Percentiles rank a stretch among this genome's conserved stretches.
Conservation (phyloP, 176 grass and related monocot genomes). For the Phragmites australis region DNA sequence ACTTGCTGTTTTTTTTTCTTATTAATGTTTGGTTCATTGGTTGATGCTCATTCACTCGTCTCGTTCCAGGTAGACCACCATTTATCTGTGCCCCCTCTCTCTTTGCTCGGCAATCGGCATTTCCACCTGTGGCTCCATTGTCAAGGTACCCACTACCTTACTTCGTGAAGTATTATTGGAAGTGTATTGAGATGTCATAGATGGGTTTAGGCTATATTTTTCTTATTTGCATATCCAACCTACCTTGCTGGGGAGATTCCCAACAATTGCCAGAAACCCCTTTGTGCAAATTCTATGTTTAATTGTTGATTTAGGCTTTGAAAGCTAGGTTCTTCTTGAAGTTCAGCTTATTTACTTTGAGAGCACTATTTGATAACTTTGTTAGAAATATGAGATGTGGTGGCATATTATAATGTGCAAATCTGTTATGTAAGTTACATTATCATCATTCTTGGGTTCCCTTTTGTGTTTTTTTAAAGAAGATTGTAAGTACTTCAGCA, state of each 20-base stretch:
- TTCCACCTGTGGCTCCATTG: not conserved
- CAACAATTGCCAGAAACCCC: not conserved
- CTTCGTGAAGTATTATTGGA: not conserved
- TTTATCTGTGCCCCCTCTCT: not conserved
- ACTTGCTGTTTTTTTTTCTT: not conserved
- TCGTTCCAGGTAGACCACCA: not conserved
- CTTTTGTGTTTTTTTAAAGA: not conserved
- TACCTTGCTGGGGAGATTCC: not conserved
- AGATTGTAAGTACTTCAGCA: not conserved
- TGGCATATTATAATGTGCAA: not conserved
- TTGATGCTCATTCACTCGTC: not conserved
- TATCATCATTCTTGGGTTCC: not conserved
- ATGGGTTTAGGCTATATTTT: not conserved
- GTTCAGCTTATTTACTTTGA: not conserved
- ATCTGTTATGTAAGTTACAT: too few species aligned
- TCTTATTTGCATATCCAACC: not conserved
- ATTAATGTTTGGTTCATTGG: not conserved
- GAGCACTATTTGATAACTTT: not conserved
- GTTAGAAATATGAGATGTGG: not conserved
- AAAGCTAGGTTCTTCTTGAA: not conserved
- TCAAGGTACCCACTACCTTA: constrained; percentile 21
- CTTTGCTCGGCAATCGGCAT: not conserved
- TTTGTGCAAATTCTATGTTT: not conserved
- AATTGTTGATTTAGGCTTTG: not conserved
- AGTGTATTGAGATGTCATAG: not conserved